Evolutionary conservation across 1,284 basidiomycete species (phyloP), one percentile per base, ranked within the genome.

Genomic region (Sanghuangporus weigelae): DNA sequence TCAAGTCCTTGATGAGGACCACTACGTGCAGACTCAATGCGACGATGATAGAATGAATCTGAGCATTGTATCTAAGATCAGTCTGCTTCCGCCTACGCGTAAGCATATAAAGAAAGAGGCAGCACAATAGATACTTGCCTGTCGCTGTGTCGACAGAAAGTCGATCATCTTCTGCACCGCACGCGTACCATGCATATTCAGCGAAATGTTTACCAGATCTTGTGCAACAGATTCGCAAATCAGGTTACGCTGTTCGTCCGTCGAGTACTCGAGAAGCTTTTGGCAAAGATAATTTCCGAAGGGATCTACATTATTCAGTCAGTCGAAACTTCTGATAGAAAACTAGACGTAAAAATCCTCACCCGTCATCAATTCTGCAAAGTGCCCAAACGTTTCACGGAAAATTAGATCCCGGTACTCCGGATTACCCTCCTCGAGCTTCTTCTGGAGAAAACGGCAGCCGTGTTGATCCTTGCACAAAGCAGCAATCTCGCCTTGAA

Each of bases 81-180:
- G 88, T 80, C 87, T 91, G 81, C 72, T 72, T 71, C 74, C 74
- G 67, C 70, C 69, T 67, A 63, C 68, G 70, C 63, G 74, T 75
- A 73, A 75, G 73, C 70, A 73, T 76, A 73, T 70, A 72, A 70
- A 69, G 66, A 69, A 70, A 68, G 70, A 67, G 79, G 81, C 75
- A 81, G 78, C 73, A 71, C 75, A 76, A 65, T 74, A 68, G 64
- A 67, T 68, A 86, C 89, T 83, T 79, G 80, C 90, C 89, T 95
- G 93, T 72, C 95, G 84, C 70, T 93, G 88, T 64, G 93, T 95
- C n/a, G 95, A 96, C 72, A 99, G 79, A 80, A 98, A 99, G 77
- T 99, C 97, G 69, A 99, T 98, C 95, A 98, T 99, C 83, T 99
- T 99, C 79, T 99, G 97, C 60, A 99, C 97, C 31, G 97, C 97